A percentile compares a stretch with the other conserved stretches of the same genome.
Conservation (phyloP, 148 eudicot genomes). For the Amaranthus hypochondriacus region DNA sequence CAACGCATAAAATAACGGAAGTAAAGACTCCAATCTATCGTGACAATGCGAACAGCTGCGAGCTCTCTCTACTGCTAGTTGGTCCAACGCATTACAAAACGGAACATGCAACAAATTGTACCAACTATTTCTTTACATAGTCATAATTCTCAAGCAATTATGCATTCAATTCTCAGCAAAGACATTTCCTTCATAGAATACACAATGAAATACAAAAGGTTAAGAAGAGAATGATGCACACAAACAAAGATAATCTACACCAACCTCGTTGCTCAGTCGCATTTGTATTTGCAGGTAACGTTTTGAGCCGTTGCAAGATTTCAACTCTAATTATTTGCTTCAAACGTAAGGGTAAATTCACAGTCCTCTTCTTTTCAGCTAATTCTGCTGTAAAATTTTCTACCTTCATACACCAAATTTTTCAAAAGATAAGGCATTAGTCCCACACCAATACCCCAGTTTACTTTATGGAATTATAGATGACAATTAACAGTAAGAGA, state of each 20-base stretch:
- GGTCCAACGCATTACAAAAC: neutral
- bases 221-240: neutral
- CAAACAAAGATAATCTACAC: conserved; percentile 21
- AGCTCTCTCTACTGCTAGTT: too few species aligned
- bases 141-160: neutral
- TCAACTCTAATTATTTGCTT: conserved; percentile 57
- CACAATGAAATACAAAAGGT: neutral
- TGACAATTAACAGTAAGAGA: neutral
- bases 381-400: conserved; percentile 35
- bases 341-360: conserved; percentile 44
- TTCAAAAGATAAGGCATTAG: neutral
- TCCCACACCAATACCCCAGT: neutral
- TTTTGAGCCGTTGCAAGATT: conserved; percentile 46
- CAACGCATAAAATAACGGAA: too few species aligned
- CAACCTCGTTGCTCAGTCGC: conserved; percentile 59
- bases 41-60: too few species aligned
- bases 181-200: neutral
- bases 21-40: too few species aligned
- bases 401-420: conserved; percentile 39
- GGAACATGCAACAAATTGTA: neutral
- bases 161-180: neutral
- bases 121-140: neutral
- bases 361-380: conserved; percentile 31
- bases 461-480: neutral
- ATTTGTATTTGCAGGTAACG: conserved; percentile 44